Evolutionary conservation across 1,284 basidiomycete genomes (phyloP).

Genomic region (Singerocomus inundabilis): DNA sequence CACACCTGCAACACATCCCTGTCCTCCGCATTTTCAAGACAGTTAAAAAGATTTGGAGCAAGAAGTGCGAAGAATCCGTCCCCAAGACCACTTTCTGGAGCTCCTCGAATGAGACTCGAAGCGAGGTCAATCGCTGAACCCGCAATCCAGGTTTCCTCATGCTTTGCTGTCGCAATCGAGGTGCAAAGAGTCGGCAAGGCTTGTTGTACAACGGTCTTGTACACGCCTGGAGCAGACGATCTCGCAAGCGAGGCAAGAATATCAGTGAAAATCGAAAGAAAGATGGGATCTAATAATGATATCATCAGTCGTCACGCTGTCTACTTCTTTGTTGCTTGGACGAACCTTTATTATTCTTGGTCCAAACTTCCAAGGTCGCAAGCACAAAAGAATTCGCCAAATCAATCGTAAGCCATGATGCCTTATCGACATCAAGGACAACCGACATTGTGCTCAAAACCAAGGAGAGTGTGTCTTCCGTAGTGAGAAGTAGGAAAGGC

Average conservation of each 20-base stretch:
- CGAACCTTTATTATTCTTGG: conserved; percentile 77
- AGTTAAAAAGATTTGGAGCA: conserved; percentile 73
- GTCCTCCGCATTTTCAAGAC: conserved; percentile 69
- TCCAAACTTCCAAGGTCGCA: conserved; percentile 77
- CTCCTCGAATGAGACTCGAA: conserved; percentile 67
- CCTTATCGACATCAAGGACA: conserved; percentile 73
- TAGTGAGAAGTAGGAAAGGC: conserved; percentile 77
- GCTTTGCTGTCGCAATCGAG: conserved; percentile 57
- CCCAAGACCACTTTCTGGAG: conserved; percentile 65
- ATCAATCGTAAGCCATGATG: conserved; percentile 64
- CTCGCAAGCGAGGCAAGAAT: conserved; percentile 72
- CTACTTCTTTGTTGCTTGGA: not conserved
- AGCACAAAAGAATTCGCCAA: conserved; percentile 64
- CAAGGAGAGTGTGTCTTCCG: conserved; percentile 88
- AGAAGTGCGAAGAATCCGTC: conserved; percentile 74
- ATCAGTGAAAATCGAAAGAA: conserved; percentile 84
- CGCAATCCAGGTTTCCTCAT: conserved; percentile 67
- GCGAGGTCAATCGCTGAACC: conserved; percentile 82
- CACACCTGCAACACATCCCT: conserved; percentile 80
- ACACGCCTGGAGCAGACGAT: conserved; percentile 57
- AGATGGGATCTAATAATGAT: conserved; percentile 71
- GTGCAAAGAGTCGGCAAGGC: conserved; percentile 72
- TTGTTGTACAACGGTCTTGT: conserved; percentile 69
- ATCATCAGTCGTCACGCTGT: conserved; percentile 3
- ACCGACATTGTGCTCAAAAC: conserved; percentile 84